Percentiles rank a stretch among this genome's conserved stretches.
These are phyloP conservation scores for Jatropha curcas DNA, from an alignment of 345 rosid genomes.

Conservation along the genomic window DNA sequence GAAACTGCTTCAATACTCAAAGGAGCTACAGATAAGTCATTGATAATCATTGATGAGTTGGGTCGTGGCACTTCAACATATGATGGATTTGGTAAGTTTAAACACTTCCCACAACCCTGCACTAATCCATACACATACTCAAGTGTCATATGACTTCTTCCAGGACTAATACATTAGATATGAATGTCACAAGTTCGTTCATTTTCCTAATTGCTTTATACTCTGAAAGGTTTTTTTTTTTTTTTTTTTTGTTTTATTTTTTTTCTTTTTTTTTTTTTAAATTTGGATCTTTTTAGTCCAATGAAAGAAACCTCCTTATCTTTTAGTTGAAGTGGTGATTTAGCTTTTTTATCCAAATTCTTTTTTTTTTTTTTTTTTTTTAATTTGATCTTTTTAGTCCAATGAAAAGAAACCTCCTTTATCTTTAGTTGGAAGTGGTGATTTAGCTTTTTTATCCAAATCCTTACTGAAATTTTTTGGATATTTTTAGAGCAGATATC, in stretches of 20 bases:
- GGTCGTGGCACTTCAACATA: constrained; percentile 99
- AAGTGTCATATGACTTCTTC: neutral
- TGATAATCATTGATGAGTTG: constrained; percentile 94
- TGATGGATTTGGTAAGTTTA: constrained; percentile 91
- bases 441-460: neutral
- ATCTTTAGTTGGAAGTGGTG: neutral
- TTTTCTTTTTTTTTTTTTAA: too few species aligned
- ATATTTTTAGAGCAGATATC: neutral
- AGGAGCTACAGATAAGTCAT: constrained; percentile 85
- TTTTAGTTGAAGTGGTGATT: too few species aligned
- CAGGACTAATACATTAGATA: neutral
- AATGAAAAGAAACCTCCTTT: neutral
- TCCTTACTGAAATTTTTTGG: neutral
- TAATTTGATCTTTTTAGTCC: too few species aligned
- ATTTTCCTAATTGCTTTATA: too few species aligned
- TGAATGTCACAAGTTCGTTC: neutral
- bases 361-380: neutral
- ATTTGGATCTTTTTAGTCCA: too few species aligned
- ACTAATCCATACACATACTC: too few species aligned
- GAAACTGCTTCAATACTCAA: constrained; percentile 94
- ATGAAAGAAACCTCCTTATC: too few species aligned
- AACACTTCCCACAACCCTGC: neutral
- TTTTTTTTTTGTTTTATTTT: too few species aligned
- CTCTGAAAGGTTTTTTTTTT: too few species aligned
- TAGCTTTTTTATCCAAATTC: neutral